Conservation (phyloP, 1,139 yeast species). For the Lodderomyces pseudojiufengensis region DNA sequence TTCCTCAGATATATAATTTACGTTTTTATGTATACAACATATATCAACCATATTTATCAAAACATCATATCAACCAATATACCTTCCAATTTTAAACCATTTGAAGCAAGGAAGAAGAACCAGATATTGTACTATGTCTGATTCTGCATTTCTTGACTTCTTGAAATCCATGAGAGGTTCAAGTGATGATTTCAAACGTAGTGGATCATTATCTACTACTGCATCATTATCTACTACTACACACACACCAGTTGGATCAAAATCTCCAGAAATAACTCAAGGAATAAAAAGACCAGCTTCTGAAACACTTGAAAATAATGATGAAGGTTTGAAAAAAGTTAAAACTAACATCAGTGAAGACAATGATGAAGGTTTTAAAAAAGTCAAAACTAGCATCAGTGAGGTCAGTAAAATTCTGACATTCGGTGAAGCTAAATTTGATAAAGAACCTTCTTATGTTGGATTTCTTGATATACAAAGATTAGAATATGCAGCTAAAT, state of each 20-base stretch:
- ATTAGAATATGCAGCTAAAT: slow-evolving; percentile 38
- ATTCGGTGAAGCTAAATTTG: slow-evolving; percentile 11
- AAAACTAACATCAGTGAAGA: slow-evolving; percentile 1
- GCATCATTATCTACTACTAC: too few relatives aligned
- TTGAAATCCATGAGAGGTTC: too few relatives aligned
- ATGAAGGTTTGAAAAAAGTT: background rate
- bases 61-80: too few relatives aligned
- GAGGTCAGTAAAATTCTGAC: slow-evolving; percentile 7
- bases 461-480: slow-evolving; percentile 40
- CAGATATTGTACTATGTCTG: background rate
- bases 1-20: too few relatives aligned
- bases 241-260: background rate
- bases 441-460: slow-evolving; percentile 14
- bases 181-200: background rate
- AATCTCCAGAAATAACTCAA: background rate
- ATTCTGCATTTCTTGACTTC: too few relatives aligned
- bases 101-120: too few relatives aligned
- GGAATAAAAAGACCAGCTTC: background rate
- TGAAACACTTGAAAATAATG: background rate
- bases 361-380: slow-evolving; percentile 1
- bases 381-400: slow-evolving; percentile 4
- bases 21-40: too few relatives aligned
- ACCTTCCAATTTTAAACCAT: too few relatives aligned
- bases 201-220: background rate
- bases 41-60: too few relatives aligned